Percentiles rank a stretch among this genome's conserved stretches.
These are phyloP conservation scores for Cyclotella sp. DNA, from an alignment of 108 stramenopile species.

Conservation along the genomic window DNA sequence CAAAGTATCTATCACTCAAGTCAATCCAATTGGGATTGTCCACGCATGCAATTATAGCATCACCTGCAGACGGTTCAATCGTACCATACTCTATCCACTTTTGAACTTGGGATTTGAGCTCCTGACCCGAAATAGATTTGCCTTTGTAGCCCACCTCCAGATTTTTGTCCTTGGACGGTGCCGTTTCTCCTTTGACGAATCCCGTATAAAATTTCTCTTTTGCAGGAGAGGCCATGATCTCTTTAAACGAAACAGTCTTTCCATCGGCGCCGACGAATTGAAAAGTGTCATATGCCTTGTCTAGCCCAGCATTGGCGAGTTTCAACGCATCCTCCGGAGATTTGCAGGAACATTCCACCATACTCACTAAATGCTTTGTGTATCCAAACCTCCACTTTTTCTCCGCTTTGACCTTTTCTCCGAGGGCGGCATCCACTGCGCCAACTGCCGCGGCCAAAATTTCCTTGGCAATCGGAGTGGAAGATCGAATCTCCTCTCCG, in stretches of 20 bases:
- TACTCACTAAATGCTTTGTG: conserved; percentile 82
- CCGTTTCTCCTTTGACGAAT: conserved; percentile 70
- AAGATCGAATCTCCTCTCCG: conserved; percentile 78
- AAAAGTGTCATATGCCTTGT: conserved; percentile 89
- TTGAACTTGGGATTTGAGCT: conserved; percentile 83
- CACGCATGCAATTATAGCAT: conserved; percentile 87
- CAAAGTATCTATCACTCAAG: conserved; percentile 93
- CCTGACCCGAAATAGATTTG: conserved; percentile 78
- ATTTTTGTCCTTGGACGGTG: conserved; percentile 38
- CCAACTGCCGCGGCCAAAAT: conserved; percentile 89
- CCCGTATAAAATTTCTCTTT: conserved; percentile 86
- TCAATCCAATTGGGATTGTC: conserved; percentile 88
- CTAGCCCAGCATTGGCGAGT: conserved; percentile 91
- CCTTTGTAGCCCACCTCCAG: conserved; percentile 95
- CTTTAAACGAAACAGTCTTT: conserved; percentile 66
- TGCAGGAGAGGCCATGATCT: conserved; percentile 86
- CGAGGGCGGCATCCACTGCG: conserved; percentile 75
- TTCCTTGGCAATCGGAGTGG: conserved; percentile 85
- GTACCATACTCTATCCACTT: conserved; percentile 95
- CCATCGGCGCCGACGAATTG: conserved; percentile 90
- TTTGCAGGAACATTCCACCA: conserved; percentile 87
- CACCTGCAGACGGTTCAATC: conserved; percentile 94
- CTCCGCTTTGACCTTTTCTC: conserved; percentile 62
- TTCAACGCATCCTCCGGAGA: conserved; percentile 86
- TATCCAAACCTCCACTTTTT: conserved; percentile 92